Conservation (phyloP, 1,139 yeast genomes). For the Candida dubliniensis region DNA sequence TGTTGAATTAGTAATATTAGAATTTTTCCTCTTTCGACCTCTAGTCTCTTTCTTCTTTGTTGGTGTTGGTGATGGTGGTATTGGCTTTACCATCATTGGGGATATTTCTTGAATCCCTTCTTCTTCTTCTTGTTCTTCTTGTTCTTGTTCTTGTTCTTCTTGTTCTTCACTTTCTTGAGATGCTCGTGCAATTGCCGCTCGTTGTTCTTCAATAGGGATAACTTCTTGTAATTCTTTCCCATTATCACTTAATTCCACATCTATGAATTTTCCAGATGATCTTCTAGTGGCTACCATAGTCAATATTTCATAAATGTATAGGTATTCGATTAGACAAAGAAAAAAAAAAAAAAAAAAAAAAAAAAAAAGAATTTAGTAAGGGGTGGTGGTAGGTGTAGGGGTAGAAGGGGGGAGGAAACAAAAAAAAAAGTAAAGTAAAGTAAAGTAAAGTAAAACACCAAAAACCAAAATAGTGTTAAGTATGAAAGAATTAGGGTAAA, state of each 20-base stretch:
- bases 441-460: not conserved
- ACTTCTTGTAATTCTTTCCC: slow-evolving; percentile 14
- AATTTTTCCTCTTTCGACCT: slow-evolving; percentile 11
- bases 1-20: not conserved
- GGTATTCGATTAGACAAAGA: not conserved
- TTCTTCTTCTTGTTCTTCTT: not conserved
- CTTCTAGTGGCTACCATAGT: slow-evolving; percentile 16
- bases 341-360: not conserved
- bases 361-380: not conserved
- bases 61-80: slow-evolving; percentile 4
- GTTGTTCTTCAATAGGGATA: slow-evolving; percentile 9
- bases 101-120: not conserved
- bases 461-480: too few species aligned
- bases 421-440: not conserved
- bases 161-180: slow-evolving; percentile 3
- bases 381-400: not conserved
- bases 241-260: slow-evolving; percentile 14
- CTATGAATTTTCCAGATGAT: slow-evolving; percentile 8
- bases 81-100: not conserved
- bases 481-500: not conserved
- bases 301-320: not conserved
- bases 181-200: slow-evolving; percentile 3
- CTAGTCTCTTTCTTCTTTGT: slow-evolving; percentile 14
- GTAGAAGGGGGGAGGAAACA: not conserved
- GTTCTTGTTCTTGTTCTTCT: slow-evolving; percentile 1